Conservation (phyloP, 176 grass and related monocot genomes). For the Eremochloa ophiuroides region DNA sequence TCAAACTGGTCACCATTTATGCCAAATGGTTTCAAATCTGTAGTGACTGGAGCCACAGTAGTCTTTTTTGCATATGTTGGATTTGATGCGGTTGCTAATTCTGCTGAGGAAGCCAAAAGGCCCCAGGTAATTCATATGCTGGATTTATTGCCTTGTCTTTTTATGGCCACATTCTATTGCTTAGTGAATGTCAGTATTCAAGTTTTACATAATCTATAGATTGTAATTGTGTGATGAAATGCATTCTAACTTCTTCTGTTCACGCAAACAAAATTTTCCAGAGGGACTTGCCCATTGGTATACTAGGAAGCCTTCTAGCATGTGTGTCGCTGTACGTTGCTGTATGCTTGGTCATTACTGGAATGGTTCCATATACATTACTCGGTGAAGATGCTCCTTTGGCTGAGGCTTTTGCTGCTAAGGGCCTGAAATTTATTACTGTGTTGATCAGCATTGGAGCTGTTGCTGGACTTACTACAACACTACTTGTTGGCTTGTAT, state of each 20-base stretch:
- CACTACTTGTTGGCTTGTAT: conserved; percentile 95
- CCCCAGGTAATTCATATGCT: conserved; percentile 59
- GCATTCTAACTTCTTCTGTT: conserved; percentile 24
- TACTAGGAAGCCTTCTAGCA: conserved; percentile 80
- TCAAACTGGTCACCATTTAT: conserved; percentile 98
- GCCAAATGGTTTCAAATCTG: conserved; percentile 84
- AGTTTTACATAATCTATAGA: not conserved
- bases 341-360: conserved; percentile 97
- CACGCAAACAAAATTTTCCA: conserved; percentile 29
- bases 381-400: conserved; percentile 88
- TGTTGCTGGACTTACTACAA: conserved; percentile 91
- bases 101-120: conserved; percentile 91
- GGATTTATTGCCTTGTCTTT: not conserved
- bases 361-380: conserved; percentile 88
- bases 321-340: conserved; percentile 80
- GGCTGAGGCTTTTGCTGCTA: conserved; percentile 89
- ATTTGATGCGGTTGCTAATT: conserved; percentile 98
- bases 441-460: conserved; percentile 90
- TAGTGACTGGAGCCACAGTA: conserved; percentile 92
- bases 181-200: not conserved
- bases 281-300: conserved; percentile 88
- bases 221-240: not conserved
- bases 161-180: not conserved
- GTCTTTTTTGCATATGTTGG: conserved; percentile 98
- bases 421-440: conserved; percentile 83